These are phyloP conservation scores for Miamiensis avidus DNA, from an alignment of 169 alveolate species.

Conservation along the genomic window DNA sequence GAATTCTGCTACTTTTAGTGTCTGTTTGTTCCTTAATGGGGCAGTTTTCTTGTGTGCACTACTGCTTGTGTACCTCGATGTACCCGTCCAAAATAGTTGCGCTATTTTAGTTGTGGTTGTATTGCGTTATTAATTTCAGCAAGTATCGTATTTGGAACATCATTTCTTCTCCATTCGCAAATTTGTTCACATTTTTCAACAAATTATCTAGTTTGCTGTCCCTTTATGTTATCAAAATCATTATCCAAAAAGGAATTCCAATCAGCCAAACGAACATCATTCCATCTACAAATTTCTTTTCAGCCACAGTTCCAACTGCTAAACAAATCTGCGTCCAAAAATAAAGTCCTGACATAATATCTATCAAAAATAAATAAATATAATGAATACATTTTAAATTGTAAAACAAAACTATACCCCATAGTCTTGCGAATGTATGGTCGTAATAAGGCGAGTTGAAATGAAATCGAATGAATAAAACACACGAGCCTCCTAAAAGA, in stretches of 20 bases:
- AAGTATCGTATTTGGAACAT: constrained; percentile 10
- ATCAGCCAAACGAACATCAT: constrained; percentile 24
- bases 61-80: not conserved
- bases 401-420: not conserved
- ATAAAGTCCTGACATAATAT: not conserved
- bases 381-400: no score
- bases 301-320: not conserved
- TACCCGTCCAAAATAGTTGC: not conserved
- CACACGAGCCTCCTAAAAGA: constrained; percentile 4
- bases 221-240: constrained; percentile 6
- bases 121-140: constrained; percentile 1
- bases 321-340: constrained; percentile 11
- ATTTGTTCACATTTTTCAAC: constrained; percentile 34
- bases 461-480: constrained; percentile 15
- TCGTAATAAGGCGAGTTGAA: constrained; percentile 6
- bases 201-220: constrained; percentile 29
- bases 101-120: not conserved
- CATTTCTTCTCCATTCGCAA: constrained; percentile 31
- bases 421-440: not conserved
- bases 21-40: not conserved
- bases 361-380: not conserved
- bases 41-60: not conserved
- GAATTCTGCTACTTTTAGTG: not conserved
- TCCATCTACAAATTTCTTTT: not conserved
- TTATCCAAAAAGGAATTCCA: constrained; percentile 19